Conservation (phyloP, 2,329 filamentous ascomycete genomes). For the Lachnellula occidentalis region DNA sequence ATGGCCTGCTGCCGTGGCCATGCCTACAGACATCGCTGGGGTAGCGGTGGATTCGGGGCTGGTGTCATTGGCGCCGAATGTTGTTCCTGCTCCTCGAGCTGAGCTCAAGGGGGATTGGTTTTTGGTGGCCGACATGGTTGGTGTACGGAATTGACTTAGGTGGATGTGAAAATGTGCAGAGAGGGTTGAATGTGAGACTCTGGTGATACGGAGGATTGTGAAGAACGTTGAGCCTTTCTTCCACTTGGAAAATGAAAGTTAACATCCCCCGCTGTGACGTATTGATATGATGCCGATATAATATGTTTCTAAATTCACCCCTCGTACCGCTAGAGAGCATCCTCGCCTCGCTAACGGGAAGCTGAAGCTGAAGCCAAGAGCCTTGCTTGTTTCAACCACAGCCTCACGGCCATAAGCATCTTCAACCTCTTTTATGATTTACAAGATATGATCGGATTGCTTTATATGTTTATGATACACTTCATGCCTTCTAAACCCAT, state of each 20-base stretch:
- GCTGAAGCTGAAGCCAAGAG: neutral
- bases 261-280: slow-evolving; percentile 2
- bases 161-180: neutral
- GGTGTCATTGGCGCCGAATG: slow-evolving; percentile 23
- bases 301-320: slow-evolving; percentile 1
- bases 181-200: neutral
- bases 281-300: slow-evolving; percentile 5
- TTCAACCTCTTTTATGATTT: neutral
- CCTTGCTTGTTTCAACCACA: neutral
- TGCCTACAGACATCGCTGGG: slow-evolving; percentile 23
- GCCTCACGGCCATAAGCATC: neutral
- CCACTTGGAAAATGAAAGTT: too few species aligned
- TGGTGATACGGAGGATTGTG: neutral
- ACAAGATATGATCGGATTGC: neutral
- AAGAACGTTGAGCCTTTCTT: neutral
- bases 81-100: slow-evolving; percentile 20
- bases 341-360: neutral
- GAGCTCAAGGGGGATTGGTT: slow-evolving; percentile 26
- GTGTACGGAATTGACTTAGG: neutral
- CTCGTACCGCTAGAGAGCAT: slow-evolving; percentile 1
- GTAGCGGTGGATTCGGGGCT: slow-evolving; percentile 21
- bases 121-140: slow-evolving; percentile 27
- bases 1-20: slow-evolving; percentile 28
- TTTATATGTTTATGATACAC: too few species aligned
- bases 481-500: too few species aligned